These are phyloP conservation scores for Andrographis paniculata DNA, from an alignment of 305 asterid species.

Conservation along the genomic window DNA sequence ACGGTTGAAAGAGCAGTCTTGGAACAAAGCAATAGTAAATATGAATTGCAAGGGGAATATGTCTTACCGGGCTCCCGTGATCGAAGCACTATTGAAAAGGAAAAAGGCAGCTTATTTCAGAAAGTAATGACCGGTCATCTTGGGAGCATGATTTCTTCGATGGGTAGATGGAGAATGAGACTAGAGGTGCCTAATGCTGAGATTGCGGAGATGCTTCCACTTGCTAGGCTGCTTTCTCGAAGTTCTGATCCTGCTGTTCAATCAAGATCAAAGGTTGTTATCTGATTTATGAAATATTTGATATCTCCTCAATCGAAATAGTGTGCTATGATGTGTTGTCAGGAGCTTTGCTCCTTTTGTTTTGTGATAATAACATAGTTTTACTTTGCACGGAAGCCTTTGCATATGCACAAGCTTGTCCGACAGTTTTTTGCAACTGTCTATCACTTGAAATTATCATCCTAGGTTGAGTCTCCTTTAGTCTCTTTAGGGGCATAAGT, in stretches of 20 bases:
- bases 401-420: slow-evolving; percentile 8
- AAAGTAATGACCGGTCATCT: slow-evolving; percentile 95
- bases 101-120: slow-evolving; percentile 83
- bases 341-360: slow-evolving; percentile 14
- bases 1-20: slow-evolving; percentile 85
- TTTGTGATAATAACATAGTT: slow-evolving; percentile 6
- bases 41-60: slow-evolving; percentile 99
- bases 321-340: slow-evolving; percentile 3
- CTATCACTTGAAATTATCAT: slow-evolving; percentile 6
- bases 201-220: slow-evolving; percentile 99
- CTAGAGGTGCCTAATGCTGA: slow-evolving; percentile 98
- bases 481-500: too few species aligned
- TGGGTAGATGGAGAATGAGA: slow-evolving; percentile 99
- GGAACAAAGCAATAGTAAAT: slow-evolving; percentile 96
- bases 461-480: not conserved
- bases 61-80: slow-evolving; percentile 98
- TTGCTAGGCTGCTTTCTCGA: slow-evolving; percentile 96
- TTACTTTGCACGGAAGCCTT: slow-evolving; percentile 4
- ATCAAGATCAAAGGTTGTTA: slow-evolving; percentile 86
- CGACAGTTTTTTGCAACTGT: not conserved
- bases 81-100: slow-evolving; percentile 71
- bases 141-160: slow-evolving; percentile 91
- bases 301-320: too few species aligned
- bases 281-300: slow-evolving; percentile 16
- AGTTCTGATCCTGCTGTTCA: slow-evolving; percentile 99